Percentiles rank a stretch among this genome's conserved stretches.
Conservation (phyloP, 306 rosid genomes). For the Rosa lucieae region DNA sequence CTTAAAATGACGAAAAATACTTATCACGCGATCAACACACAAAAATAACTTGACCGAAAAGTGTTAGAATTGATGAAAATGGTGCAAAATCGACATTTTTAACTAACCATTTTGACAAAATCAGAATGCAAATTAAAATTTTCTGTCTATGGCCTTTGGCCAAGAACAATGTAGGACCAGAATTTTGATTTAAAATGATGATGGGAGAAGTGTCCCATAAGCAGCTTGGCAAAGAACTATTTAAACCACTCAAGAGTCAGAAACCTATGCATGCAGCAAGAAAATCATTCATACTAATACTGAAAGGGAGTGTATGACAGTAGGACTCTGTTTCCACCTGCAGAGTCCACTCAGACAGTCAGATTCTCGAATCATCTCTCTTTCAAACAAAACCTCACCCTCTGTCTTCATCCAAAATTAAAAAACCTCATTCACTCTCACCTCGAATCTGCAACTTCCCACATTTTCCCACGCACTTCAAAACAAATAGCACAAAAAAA, state of each 20-base stretch:
- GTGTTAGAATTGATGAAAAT: neutral
- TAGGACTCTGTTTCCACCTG: neutral
- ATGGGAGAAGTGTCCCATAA: slow-evolving; percentile 9
- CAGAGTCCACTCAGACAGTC: slow-evolving; percentile 14
- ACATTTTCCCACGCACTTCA: slow-evolving; percentile 18
- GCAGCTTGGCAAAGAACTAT: neutral
- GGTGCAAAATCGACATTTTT: neutral
- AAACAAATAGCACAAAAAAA: neutral
- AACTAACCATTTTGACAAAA: neutral
- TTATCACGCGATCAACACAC: neutral
- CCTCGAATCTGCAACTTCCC: neutral
- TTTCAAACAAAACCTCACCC: neutral
- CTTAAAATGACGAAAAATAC: too few species aligned
- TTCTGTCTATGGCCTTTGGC: too few species aligned
- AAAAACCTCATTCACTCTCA: neutral
- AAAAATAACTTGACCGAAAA: neutral
- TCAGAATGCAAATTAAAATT: neutral
- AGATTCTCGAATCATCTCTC: slow-evolving; percentile 12
- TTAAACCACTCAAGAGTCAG: neutral
- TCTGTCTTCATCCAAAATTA: neutral
- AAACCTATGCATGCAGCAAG: neutral
- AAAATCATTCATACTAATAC: slow-evolving; percentile 10
- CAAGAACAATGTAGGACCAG: too few species aligned
- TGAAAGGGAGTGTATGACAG: neutral
- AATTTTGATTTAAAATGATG: neutral